These are phyloP conservation scores for Galeopsis tetrahit DNA, from an alignment of 257 asterid species.

Conservation along the genomic window DNA sequence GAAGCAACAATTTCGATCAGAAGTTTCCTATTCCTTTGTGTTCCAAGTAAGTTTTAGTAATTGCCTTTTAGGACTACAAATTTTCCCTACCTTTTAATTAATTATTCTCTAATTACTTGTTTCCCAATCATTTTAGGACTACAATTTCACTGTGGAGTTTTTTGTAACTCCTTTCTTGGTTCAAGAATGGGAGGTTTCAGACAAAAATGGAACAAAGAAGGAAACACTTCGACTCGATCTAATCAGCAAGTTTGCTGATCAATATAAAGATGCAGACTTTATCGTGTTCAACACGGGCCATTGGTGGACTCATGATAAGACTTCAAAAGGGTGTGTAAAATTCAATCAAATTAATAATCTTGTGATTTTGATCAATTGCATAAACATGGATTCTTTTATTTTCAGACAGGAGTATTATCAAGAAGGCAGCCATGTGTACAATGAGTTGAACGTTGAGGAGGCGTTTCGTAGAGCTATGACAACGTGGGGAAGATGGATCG, in stretches of 20 bases:
- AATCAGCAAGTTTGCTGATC: constrained; percentile 52
- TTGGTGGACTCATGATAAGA: constrained; percentile 91
- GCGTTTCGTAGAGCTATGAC: constrained; percentile 72
- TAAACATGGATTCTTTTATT: neutral
- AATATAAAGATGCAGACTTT: constrained; percentile 60
- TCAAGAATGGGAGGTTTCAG: constrained; percentile 64
- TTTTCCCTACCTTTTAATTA: neutral
- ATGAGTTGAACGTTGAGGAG: constrained; percentile 53
- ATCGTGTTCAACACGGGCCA: constrained; percentile 82
- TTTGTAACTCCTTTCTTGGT: constrained; percentile 73
- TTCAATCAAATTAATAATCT: neutral
- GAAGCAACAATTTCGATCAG: constrained; percentile 56
- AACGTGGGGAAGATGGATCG: constrained; percentile 84
- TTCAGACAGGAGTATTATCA: constrained; percentile 75
- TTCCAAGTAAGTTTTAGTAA: constrained; percentile 52
- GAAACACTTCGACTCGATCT: constrained; percentile 79
- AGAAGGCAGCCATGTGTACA: constrained; percentile 73
- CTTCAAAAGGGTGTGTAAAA: constrained; percentile 62
- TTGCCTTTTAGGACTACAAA: neutral
- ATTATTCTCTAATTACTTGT: neutral
- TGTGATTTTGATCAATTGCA: neutral
- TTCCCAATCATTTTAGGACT: constrained; percentile 48
- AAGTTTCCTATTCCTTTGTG: constrained; percentile 64
- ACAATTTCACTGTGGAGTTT: constrained; percentile 70
- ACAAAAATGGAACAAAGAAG: constrained; percentile 54